Percentiles rank a stretch among this genome's conserved stretches.
Conservation (phyloP, 2,329 filamentous ascomycete genomes). For the Penicillium oxalicum region DNA sequence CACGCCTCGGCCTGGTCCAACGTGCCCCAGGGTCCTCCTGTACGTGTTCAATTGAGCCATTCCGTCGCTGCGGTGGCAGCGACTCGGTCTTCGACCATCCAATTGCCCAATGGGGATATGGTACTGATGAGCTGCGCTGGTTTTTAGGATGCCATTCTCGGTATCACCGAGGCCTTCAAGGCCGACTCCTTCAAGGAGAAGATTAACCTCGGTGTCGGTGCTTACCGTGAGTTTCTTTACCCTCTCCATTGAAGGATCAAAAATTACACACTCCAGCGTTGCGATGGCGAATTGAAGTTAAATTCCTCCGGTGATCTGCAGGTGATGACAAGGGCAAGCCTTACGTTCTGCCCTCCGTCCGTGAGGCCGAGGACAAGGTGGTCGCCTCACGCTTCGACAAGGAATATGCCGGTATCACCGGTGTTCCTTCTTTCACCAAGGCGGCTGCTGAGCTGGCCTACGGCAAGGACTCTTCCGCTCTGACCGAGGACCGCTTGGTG, state of each 20-base stretch:
- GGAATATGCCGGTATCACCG: constrained; percentile 97
- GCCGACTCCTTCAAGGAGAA: constrained; percentile 88
- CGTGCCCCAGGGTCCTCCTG: constrained; percentile 89
- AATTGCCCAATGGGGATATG: constrained; percentile 4
- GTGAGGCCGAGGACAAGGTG: constrained; percentile 80
- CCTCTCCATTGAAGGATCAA: too few species aligned
- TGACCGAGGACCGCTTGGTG: constrained; percentile 69
- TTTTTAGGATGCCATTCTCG: constrained; percentile 42
- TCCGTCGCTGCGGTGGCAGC: background rate
- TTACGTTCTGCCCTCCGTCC: constrained; percentile 91
- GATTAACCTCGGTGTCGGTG: constrained; percentile 97
- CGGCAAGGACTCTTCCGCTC: constrained; percentile 68
- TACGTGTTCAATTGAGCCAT: constrained; percentile 46
- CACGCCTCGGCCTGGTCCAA: constrained; percentile 81
- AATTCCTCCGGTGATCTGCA: constrained; percentile 12
- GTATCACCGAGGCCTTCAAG: constrained; percentile 96
- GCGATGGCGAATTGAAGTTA: background rate
- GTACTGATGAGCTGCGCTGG: constrained; percentile 22
- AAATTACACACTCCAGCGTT: background rate
- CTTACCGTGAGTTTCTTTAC: constrained; percentile 62
- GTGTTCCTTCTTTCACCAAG: constrained; percentile 88
- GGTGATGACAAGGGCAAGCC: constrained; percentile 93
- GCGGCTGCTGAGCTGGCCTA: constrained; percentile 89
- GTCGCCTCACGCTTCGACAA: constrained; percentile 77
- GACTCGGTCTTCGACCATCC: background rate